phyloP scores from a whole-genome alignment of 805 yeast genomes.

The Metschnikowia gelsemii region DNA sequence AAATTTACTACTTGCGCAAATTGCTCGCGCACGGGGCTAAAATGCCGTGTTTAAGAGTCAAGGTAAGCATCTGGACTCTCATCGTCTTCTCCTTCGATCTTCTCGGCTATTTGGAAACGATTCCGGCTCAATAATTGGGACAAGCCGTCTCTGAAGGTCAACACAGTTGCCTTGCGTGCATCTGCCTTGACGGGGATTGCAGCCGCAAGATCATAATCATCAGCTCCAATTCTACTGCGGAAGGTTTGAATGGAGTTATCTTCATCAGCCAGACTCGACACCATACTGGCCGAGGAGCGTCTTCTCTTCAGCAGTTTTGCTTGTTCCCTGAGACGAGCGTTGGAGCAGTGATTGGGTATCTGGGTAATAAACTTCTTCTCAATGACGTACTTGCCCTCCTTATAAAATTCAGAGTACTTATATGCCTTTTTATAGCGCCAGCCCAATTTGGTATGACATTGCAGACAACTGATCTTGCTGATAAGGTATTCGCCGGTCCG shows the following conservation, averaged over 20 bases:
- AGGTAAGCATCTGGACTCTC: constrained; percentile 17
- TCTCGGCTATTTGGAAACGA: constrained; percentile 10
- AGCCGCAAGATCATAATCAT: constrained; percentile 6
- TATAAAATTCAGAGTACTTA: constrained; percentile 36
- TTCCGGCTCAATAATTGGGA: constrained; percentile 6
- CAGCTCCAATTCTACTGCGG: constrained; percentile 10
- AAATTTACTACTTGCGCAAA: too few species aligned
- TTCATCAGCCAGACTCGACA: constrained; percentile 9
- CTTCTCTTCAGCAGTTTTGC: constrained; percentile 30
- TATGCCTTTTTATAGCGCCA: constrained; percentile 44
- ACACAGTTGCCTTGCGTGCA: constrained; percentile 3
- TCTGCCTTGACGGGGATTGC: constrained; percentile 1
- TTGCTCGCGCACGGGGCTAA: background rate
- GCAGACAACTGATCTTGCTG: constrained; percentile 39
- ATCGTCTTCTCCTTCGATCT: constrained; percentile 20
- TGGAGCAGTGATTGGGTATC: constrained; percentile 36
- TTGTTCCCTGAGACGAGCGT: constrained; percentile 32
- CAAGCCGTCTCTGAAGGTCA: constrained; percentile 12
- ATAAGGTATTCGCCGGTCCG: constrained; percentile 40
- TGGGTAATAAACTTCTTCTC: constrained; percentile 36
- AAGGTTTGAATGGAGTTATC: constrained; percentile 8
- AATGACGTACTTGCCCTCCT: constrained; percentile 46
- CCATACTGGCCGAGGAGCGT: constrained; percentile 20
- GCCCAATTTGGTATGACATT: constrained; percentile 37
- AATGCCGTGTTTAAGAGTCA: constrained; percentile 12